Evolutionary conservation across 176 grass and related monocot species (phyloP).

Genomic region (Themeda triandra): DNA sequence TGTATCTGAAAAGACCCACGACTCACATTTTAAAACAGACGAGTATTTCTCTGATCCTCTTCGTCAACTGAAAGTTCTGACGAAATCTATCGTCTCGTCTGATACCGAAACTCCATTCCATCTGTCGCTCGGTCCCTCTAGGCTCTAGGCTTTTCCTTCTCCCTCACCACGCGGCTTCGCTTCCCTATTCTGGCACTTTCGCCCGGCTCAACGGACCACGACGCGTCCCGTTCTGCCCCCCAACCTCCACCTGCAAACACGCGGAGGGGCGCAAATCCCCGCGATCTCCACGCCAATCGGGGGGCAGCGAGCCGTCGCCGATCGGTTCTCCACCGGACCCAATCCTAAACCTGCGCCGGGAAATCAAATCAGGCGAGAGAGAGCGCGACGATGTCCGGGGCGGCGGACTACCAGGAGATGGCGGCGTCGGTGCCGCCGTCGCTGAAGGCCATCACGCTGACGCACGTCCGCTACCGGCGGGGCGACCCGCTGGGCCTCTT

Average conservation of each 20-base stretch:
- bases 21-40: too few species aligned
- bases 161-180: neutral
- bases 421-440: slow-evolving; percentile 46
- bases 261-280: slow-evolving; percentile 25
- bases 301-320: neutral
- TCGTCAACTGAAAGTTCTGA: too few species aligned
- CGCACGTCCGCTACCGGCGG: slow-evolving; percentile 77
- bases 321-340: neutral
- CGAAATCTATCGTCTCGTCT: too few species aligned
- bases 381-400: slow-evolving; percentile 21
- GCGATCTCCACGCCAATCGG: slow-evolving; percentile 10
- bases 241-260: neutral
- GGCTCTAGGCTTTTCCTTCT: neutral
- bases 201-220: slow-evolving; percentile 1
- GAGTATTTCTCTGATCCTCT: too few species aligned
- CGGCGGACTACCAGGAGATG: slow-evolving; percentile 57
- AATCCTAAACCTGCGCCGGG: neutral
- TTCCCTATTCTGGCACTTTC: neutral
- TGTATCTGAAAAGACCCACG: too few species aligned
- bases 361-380: neutral
- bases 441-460: slow-evolving; percentile 87
- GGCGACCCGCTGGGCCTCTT: slow-evolving; percentile 72
- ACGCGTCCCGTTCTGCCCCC: neutral
- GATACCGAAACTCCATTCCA: neutral
- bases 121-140: neutral